Evolutionary conservation across 2,329 filamentous ascomycete genomes (phyloP), one percentile per base, ranked within the genome.

Genomic region (Fusarium graminum): DNA sequence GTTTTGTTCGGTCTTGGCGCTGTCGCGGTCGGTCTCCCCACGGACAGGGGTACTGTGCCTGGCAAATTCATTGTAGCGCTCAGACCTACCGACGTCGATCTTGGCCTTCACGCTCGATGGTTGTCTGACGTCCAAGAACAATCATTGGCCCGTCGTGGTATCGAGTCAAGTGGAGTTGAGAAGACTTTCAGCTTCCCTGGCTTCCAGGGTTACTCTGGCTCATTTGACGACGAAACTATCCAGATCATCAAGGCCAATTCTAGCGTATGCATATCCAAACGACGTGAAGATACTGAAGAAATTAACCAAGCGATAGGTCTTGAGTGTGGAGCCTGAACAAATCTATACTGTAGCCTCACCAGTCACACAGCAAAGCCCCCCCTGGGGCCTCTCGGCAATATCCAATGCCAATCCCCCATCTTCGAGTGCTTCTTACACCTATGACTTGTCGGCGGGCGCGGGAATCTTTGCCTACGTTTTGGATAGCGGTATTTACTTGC

Each of bases 401-500:
- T 63, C 59, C 5, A 55, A 62, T 2, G 51, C 61, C 34, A 49
- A 65, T 0, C 63, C 63, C 1, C 55, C 55, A 6, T 32, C 34
- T 17, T 47, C 50, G 1, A 56, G 30, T 6, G 45, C 41, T 1
- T 45, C 45, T 0, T 65, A 65, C 3, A 56, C 36, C 2, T 65
- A 57, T n/a, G 63, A 65, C 7, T 60, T 55, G 0, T 61, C 55
- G 3, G 55, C 63, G 0, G 63, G 63, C 2, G 19, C 29, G 16
- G 63, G 55, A 1, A 45, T 12, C 1, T 65, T 65, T 28, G 58
- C 28, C 3, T 65, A 65, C 2, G 29, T 65, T 1, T 29, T 65
- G 1, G 63, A 65, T 7, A 65, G 61, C 6, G 63, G 63, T 0
- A 11, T 65, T 2, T 32, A 25, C 14, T 40, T 44, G 0, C 9